A percentile compares a stretch with the other conserved stretches of the same genome.
Conservation (phyloP, 176 grass and related monocot species). For the Secale cereale region DNA sequence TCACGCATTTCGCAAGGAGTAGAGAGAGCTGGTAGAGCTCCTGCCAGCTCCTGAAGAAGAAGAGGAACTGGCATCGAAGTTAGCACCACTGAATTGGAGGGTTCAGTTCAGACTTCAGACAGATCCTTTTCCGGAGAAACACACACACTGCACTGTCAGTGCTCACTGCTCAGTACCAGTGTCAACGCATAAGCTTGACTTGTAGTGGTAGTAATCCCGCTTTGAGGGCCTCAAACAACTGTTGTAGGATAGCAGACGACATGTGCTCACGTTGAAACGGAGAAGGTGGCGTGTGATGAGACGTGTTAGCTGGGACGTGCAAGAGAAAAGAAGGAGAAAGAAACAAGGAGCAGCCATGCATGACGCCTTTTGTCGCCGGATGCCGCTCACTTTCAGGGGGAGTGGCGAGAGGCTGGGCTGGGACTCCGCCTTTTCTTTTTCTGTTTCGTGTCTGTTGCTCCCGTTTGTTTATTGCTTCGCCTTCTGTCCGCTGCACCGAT, state of each 20-base stretch:
- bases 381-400: slow-evolving; percentile 22
- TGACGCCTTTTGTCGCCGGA: slow-evolving; percentile 27
- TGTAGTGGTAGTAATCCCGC: too few species aligned
- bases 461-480: not conserved
- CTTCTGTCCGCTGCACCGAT: slow-evolving; percentile 32
- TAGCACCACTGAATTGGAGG: not conserved
- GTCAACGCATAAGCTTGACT: not conserved
- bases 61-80: not conserved
- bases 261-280: not conserved
- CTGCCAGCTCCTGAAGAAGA: too few species aligned
- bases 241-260: not conserved
- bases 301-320: not conserved
- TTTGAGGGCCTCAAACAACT: too few species aligned
- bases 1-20: slow-evolving; percentile 3
- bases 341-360: not conserved
- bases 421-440: slow-evolving; percentile 8
- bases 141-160: not conserved
- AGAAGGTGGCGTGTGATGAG: slow-evolving; percentile 4
- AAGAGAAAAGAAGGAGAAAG: not conserved
- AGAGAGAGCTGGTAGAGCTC: not conserved
- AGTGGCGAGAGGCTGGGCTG: not conserved
- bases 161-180: not conserved
- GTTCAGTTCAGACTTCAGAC: too few species aligned
- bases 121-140: not conserved
- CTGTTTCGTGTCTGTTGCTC: slow-evolving; percentile 12